Evolutionary conservation across 305 asterid genomes (phyloP).

Genomic region (Fraxinus albicans): DNA sequence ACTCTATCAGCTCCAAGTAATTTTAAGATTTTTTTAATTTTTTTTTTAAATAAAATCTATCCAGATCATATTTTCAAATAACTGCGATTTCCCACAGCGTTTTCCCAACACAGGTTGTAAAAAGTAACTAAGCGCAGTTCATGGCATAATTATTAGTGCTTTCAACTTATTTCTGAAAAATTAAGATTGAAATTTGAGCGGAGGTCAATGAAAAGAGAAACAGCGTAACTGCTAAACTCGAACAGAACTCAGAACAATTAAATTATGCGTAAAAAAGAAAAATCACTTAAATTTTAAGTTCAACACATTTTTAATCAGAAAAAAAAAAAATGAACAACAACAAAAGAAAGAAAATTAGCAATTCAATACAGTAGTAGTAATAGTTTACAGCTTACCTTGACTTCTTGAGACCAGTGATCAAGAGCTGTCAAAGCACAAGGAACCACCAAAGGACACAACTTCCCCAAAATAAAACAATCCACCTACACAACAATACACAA

Average conservation of each 20-base stretch:
- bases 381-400: constrained; percentile 55
- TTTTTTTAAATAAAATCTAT: neutral
- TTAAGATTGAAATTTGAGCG: neutral
- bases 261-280: neutral
- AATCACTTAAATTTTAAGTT: neutral
- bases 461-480: constrained; percentile 67
- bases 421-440: constrained; percentile 88
- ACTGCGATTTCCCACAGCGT: neutral
- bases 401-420: constrained; percentile 97
- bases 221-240: neutral
- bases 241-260: neutral
- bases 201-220: neutral
- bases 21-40: neutral
- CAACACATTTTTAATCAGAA: neutral
- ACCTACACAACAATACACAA: constrained; percentile 41
- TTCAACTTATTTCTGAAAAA: neutral
- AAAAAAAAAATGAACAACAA: neutral
- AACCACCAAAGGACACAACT: constrained; percentile 68
- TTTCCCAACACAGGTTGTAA: neutral
- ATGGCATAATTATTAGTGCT: neutral
- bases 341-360: constrained; percentile 5
- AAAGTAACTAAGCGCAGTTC: neutral
- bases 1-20: neutral
- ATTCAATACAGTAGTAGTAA: neutral
- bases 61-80: neutral